phyloP scores from a whole-genome alignment of 164 flowering plant genomes.

The Buxus sempervirens region DNA sequence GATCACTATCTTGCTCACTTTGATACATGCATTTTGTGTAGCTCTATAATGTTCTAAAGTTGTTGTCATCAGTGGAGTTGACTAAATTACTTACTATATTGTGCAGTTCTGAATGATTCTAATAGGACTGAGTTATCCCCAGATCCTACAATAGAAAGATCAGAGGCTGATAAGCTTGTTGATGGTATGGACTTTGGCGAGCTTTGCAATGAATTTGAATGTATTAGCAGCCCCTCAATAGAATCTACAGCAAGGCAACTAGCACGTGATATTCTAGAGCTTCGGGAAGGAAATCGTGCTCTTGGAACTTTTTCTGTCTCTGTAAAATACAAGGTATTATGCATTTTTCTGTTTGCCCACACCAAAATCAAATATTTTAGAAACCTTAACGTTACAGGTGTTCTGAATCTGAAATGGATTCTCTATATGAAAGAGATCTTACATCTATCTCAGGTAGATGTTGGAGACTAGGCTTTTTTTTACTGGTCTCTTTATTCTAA shows the following conservation, averaged over 20 bases:
- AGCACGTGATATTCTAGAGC: constrained; percentile 79
- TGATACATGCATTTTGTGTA: too few species aligned
- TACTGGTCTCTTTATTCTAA: too few species aligned
- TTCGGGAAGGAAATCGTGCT: constrained; percentile 78
- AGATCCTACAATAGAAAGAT: constrained; percentile 29
- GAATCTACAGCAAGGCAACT: constrained; percentile 92
- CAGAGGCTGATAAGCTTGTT: constrained; percentile 76
- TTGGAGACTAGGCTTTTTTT: too few species aligned
- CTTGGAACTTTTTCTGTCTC: constrained; percentile 68
- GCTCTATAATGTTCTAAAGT: too few species aligned
- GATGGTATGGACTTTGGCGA: constrained; percentile 91
- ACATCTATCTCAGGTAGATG: too few species aligned
- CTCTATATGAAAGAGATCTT: too few species aligned
- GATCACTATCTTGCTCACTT: too few species aligned
- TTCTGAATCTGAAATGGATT: too few species aligned
- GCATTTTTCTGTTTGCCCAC: neutral
- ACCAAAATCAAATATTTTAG: neutral
- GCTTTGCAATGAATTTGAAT: constrained; percentile 94
- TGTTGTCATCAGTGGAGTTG: too few species aligned
- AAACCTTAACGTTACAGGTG: neutral
- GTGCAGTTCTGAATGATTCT: constrained; percentile 47
- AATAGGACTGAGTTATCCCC: constrained; percentile 28
- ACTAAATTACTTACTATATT: neutral
- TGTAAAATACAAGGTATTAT: constrained; percentile 74
- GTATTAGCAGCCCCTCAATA: constrained; percentile 85